phyloP scores from a whole-genome alignment of 2,329 filamentous ascomycete genomes.

The Pseudogymnoascus pannorum region DNA sequence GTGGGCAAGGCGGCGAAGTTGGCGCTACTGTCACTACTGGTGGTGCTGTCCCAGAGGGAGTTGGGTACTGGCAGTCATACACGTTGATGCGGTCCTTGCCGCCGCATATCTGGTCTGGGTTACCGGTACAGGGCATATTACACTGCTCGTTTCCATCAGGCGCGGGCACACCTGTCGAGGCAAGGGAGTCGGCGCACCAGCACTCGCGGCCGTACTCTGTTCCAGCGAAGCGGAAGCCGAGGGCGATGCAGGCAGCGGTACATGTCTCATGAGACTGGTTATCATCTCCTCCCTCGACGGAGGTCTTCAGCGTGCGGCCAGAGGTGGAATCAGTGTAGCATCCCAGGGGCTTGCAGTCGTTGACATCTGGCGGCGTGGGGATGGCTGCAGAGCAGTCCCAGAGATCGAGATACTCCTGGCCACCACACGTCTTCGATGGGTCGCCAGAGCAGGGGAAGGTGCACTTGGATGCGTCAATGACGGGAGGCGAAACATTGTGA shows the following conservation, averaged over 20 bases:
- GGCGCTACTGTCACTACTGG: neutral
- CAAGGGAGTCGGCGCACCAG: neutral
- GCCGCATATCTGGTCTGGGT: constrained; percentile 14
- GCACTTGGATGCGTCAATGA: constrained; percentile 13
- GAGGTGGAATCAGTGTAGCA: constrained; percentile 7
- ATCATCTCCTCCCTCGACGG: neutral
- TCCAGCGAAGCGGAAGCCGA: neutral
- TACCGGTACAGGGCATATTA: constrained; percentile 15
- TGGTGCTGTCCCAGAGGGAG: neutral
- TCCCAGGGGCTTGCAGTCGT: neutral
- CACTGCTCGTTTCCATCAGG: constrained; percentile 15
- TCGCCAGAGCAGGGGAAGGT: constrained; percentile 15
- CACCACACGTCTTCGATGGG: constrained; percentile 14
- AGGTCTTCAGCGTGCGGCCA: neutral
- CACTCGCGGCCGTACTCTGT: neutral
- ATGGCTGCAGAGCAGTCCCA: constrained; percentile 9
- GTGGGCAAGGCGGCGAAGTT: neutral
- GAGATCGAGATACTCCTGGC: constrained; percentile 12
- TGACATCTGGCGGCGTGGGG: neutral
- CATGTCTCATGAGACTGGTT: neutral
- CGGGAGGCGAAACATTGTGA: neutral
- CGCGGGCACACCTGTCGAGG: constrained; percentile 12
- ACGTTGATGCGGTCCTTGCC: constrained; percentile 13
- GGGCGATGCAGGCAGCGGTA: neutral
- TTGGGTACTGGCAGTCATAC: constrained; percentile 8